These are phyloP conservation scores for Chlamydomonas incerta DNA, from an alignment of 139 green algal genomes.

Conservation along the genomic window DNA sequence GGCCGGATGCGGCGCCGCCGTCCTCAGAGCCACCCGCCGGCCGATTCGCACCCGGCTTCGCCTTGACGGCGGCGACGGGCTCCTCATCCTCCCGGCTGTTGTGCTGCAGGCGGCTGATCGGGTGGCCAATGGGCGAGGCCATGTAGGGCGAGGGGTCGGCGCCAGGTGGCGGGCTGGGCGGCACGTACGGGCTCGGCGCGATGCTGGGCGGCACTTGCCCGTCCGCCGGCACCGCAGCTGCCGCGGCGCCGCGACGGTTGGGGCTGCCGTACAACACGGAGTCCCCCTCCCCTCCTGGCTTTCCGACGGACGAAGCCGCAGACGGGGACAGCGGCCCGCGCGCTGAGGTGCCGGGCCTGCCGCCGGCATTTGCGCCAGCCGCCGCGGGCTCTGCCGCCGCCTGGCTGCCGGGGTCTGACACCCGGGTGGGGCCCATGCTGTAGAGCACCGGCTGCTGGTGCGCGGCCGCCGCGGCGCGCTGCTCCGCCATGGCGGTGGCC, in stretches of 20 bases:
- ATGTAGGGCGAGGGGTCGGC: slow-evolving; percentile 3
- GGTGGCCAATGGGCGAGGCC: neutral
- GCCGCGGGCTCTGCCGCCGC: neutral
- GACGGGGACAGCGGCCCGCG: neutral
- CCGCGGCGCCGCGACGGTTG: neutral
- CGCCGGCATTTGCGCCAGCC: neutral
- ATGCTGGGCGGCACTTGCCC: neutral
- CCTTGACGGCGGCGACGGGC: neutral
- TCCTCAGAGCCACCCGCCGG: too few relatives aligned
- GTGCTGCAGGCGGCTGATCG: slow-evolving; percentile 8
- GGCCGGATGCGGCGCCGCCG: too few relatives aligned
- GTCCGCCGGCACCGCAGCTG: neutral
- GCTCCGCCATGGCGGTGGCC: neutral
- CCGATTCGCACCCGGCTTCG: too few relatives aligned
- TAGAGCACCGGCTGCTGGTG: slow-evolving; percentile 14
- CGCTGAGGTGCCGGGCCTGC: neutral
- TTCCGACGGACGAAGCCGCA: neutral
- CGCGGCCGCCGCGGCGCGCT: neutral
- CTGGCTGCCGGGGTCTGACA: neutral
- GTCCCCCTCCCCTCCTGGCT: neutral
- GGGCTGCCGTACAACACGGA: slow-evolving; percentile 26
- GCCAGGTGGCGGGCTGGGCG: neutral
- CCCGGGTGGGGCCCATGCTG: neutral
- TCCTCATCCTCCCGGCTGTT: slow-evolving; percentile 3
- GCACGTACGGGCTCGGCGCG: slow-evolving; percentile 6